Base-by-base conservation (phyloP, 208 protist species). In the Acanthamoeba castellanii region DNA sequence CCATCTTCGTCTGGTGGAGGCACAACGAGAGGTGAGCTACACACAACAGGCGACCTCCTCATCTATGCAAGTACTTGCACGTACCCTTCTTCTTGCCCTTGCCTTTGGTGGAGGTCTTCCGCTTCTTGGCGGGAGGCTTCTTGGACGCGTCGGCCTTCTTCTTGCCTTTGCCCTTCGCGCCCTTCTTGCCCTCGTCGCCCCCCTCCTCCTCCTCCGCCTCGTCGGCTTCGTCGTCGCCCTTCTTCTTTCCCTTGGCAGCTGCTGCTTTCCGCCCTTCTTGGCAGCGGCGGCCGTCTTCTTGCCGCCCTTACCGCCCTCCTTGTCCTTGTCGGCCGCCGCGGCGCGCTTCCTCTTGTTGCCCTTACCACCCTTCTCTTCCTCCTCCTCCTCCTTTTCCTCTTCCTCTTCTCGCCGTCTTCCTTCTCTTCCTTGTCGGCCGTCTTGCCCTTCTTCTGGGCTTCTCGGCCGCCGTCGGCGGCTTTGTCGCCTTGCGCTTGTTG, bases 91-190 rank as follows among this genome's bases (percentile, higher is more conserved):
- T 47, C 42, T 47, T 47, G 42, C 42, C 42, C 42, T 47, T 47
- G 1, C 42, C 42, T 47, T 47, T 47, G 42, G 25, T 32, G 20
- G 50, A 47, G 9, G 61, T 50, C n/a, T 91, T 91, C 55, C 61
- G 50, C 42, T 91, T 91, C 61, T 91, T 91, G 78, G 78, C 78
- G 2, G 78, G 25, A 27, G 34, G 34, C 78, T 50, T 37, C 45
- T 85, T 61, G 22, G 72, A 22, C 42, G 18, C 30, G 37, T 5
- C 78, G n/a, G 11, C 59, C 4, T 9, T 27, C 4, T 9, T 27
- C 57, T 37, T 52, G 34, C 32, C 85, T 64, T 64, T 47, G 27
- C 25, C 32, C 52, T 91, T 91, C 4, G 16, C 55, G 47, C 84
- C 57, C 32, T 91, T 88, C 27, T 34, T 47, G 11, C 30, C 78